Base-by-base conservation (phyloP, 768 basidiomycete genomes). In the Ramaria sp. region DNA sequence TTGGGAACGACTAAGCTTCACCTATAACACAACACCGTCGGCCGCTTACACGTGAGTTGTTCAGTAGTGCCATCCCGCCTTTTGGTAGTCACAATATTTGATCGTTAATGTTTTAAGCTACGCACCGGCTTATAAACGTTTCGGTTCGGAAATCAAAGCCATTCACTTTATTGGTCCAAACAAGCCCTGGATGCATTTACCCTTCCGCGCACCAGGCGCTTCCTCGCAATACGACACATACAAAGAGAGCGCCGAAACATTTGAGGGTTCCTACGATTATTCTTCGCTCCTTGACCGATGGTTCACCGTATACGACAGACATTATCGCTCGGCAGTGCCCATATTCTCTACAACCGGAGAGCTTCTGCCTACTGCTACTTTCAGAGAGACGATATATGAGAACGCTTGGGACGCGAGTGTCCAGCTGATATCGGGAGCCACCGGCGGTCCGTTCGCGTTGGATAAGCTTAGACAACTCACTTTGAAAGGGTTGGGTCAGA, bases 1-100 rank as follows among this genome's bases (percentile, higher is more conserved):
- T 65, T 99, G 96, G 96, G 82, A 96, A 64, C 79, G 92, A 63
- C 83, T 98, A 62, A 92, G 92, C 67, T 99, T 98, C 72, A 91
- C 85, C 39, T 99, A 96, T 74, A 99, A 99, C 70, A 96, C 94
- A 15, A 98, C 96, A 4, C 96, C 96, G 17, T 91, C 92, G 13
- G 92, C 94, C 58, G 91, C 87, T 54, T 98, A 98, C 74, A 93
- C 91, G 87, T 94, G 65, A 76, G 89, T 81, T 37, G 31, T 31
- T 41, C 24, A 31, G 15, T 37, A 31, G 38, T 30, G n/a, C 22
- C 4, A 27, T n/a, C 15, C 57, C 54, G 53, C 66, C 59, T 46
- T 48, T 13, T 48, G 4, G 9, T 49, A 30, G 27, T 31, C 48
- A 24, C 24, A 22, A 9, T 20, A 22, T 30, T 49, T 17, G 6